Conservation (phyloP, 1,284 basidiomycete species). For the Marasmius fiardii region DNA sequence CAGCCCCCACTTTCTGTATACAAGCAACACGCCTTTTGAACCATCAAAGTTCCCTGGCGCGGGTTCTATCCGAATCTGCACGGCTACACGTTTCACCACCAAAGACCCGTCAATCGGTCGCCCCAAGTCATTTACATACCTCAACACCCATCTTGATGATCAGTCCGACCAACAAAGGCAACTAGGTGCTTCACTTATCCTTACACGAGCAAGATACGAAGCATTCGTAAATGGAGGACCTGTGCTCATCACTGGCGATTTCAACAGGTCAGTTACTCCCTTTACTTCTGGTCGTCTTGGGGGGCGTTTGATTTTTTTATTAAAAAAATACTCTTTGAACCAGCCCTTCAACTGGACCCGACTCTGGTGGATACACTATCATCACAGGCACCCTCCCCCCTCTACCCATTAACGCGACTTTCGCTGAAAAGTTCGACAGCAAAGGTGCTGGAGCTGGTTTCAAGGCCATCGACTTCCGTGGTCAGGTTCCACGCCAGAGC, state of each 20-base stretch:
- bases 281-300: no score
- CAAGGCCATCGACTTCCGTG: slow-evolving; percentile 44
- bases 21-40: slow-evolving; percentile 44
- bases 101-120: slow-evolving; percentile 11
- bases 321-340: neutral
- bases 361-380: slow-evolving; percentile 50
- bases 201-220: slow-evolving; percentile 47
- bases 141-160: slow-evolving; percentile 57
- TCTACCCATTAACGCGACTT: slow-evolving; percentile 38
- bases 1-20: no score
- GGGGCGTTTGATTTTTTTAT: no score
- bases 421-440: slow-evolving; percentile 39
- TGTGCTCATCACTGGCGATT: slow-evolving; percentile 51
- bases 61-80: slow-evolving; percentile 51
- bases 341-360: slow-evolving; percentile 36
- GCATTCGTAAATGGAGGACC: slow-evolving; percentile 34
- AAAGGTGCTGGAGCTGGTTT: slow-evolving; percentile 32
- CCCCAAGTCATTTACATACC: slow-evolving; percentile 31
- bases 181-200: slow-evolving; percentile 48
- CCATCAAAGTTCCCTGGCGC: slow-evolving; percentile 51
- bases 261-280: slow-evolving; percentile 38
- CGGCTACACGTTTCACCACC: slow-evolving; percentile 37
- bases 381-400: slow-evolving; percentile 39
- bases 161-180: slow-evolving; percentile 49
- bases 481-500: slow-evolving; percentile 34